phyloP scores from a whole-genome alignment of 75 land plant genomes.

The Gnetum montanum region DNA sequence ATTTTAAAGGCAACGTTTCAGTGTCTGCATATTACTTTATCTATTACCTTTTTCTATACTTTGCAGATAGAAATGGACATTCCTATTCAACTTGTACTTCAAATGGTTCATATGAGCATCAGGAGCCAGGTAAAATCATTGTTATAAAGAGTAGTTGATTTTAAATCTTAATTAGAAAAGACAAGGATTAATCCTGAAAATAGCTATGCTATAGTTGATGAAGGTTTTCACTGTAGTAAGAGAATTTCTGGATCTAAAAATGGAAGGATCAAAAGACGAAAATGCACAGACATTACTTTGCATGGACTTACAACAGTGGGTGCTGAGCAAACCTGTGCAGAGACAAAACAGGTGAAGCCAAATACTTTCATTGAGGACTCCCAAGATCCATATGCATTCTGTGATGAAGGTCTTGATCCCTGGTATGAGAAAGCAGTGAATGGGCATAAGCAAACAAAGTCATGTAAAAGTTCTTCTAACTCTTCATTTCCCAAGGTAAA shows the following conservation, averaged over 20 bases:
- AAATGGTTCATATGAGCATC: no score
- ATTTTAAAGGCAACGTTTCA: no score
- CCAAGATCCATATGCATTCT: slow-evolving; percentile 79
- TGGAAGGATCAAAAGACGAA: slow-evolving; percentile 4
- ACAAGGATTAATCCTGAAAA: slow-evolving; percentile 7
- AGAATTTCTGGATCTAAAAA: slow-evolving; percentile 4
- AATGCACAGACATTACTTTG: slow-evolving; percentile 1
- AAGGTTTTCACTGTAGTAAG: slow-evolving; percentile 12
- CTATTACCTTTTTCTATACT: no score
- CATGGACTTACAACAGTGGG: no score
- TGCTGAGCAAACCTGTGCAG: neutral
- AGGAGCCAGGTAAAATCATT: no score
- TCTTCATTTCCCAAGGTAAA: no score
- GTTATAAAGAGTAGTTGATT: no score
- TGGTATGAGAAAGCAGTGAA: slow-evolving; percentile 35
- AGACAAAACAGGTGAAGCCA: slow-evolving; percentile 5
- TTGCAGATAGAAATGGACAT: no score
- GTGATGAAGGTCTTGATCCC: slow-evolving; percentile 42
- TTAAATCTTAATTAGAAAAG: neutral
- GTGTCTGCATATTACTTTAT: no score
- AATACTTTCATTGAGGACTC: slow-evolving; percentile 24
- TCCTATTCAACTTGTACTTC: no score
- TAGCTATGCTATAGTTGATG: slow-evolving; percentile 9
- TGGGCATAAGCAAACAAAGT: neutral
- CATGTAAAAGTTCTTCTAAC: neutral